A percentile compares a stretch with the other conserved stretches of the same genome.
Evolutionary conservation across 2,329 filamentous ascomycete species (phyloP).

Genomic region (Penicillium sp.): DNA sequence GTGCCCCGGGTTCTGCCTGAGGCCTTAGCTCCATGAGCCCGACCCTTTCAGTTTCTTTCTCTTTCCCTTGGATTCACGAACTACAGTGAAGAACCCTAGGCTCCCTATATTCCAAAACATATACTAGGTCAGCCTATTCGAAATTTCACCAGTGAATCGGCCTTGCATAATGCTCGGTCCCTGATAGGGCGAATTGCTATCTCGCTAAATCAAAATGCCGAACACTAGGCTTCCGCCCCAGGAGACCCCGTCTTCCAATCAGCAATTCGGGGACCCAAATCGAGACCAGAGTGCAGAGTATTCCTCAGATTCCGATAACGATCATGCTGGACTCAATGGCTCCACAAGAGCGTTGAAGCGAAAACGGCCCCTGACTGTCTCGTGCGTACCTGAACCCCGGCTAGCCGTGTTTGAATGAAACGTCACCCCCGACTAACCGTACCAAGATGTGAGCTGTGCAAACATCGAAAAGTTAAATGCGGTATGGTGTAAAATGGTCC

Average conservation of each 20-base stretch:
- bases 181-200: constrained; percentile 17
- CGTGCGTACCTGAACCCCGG: constrained; percentile 29
- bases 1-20: constrained; percentile 25
- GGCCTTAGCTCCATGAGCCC: constrained; percentile 10
- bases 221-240: constrained; percentile 28
- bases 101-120: not conserved
- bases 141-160: constrained; percentile 3
- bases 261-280: constrained; percentile 23
- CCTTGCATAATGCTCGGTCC: constrained; percentile 21
- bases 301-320: constrained; percentile 39
- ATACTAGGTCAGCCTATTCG: not conserved
- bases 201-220: constrained; percentile 38
- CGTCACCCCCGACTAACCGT: constrained; percentile 19
- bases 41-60: constrained; percentile 1
- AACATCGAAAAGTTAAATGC: constrained; percentile 47
- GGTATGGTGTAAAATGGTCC: constrained; percentile 31
- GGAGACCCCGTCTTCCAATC: constrained; percentile 22
- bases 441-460: constrained; percentile 44
- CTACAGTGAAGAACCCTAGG: constrained; percentile 2
- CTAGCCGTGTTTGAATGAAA: not conserved
- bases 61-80: constrained; percentile 13
- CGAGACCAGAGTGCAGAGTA: constrained; percentile 36
- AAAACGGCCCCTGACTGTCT: constrained; percentile 40
- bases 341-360: constrained; percentile 34
- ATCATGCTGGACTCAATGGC: constrained; percentile 28